Base-by-base conservation (phyloP, 352 stramenopile species). In the Pythium aristosporum region DNA sequence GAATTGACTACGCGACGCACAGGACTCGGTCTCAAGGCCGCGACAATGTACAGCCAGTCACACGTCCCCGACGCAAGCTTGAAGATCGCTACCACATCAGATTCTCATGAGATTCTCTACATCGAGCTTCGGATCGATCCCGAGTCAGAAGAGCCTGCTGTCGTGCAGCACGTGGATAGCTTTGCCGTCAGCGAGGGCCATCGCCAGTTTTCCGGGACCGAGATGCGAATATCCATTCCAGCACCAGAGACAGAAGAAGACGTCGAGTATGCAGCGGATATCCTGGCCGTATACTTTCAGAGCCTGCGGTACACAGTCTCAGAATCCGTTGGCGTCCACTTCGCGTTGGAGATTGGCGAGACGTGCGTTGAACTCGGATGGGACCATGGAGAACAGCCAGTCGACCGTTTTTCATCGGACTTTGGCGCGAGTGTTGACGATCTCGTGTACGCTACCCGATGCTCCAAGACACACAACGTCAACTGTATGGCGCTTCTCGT, bases 11-110 rank as follows among this genome's bases (percentile, higher is more conserved):
- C 2, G 16, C 39, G 8, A 51, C 10, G 36, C 56, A 12, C 36
- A 91, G 85, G 85, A 37, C 63, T 94, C 41, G 85, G 85, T 0
- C 65, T 94, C 34, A 94, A 94, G 67, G 83, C 80, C 5, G 85
- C 85, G 13, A 70, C 88, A 48, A 59, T 92, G 12, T 92, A 92
- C 70, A 89, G 80, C 43, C 85, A 94, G 51, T 63, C 80, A 10
- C 61, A 88, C 54, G 46, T 68, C 2, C 56, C 43, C 5, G 56
- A 63, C 10, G 74, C 73, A 11, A 78, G 79, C 25, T 65, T 94
- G 28, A 80, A 76, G 51, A 78, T 94, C 39, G 78, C 72, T 9
- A 92, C 83, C 23, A 92, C 85, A 0, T 75, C 83, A 2, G 72
- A 67, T 2, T 88, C 79, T 1, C 61, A 75, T 2, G 82, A 86